These are phyloP conservation scores for Vachellia collinsii DNA, from an alignment of 306 rosid genomes.

Conservation along the genomic window DNA sequence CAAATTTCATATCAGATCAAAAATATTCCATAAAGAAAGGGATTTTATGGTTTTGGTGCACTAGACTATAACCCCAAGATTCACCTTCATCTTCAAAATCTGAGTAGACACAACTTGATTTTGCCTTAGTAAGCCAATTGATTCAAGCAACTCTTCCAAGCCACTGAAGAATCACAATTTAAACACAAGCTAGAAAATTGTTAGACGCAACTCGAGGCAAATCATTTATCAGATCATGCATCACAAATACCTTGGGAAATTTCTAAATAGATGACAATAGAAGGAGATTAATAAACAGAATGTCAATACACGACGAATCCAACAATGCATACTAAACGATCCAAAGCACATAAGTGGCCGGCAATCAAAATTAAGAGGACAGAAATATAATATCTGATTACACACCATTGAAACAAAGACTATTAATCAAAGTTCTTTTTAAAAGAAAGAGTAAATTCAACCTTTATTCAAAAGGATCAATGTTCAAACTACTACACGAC, in stretches of 20 bases:
- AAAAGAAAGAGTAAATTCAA: not conserved
- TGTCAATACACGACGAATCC: not conserved
- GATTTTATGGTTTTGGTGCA: slow-evolving; percentile 18
- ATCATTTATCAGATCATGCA: not conserved
- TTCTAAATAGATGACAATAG: not conserved
- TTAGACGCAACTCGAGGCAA: not conserved
- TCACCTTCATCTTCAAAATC: not conserved
- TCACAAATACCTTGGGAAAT: not conserved
- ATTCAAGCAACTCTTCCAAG: not conserved
- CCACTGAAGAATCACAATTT: not conserved
- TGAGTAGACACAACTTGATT: not conserved
- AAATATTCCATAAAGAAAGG: slow-evolving; percentile 8
- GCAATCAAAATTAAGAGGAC: not conserved
- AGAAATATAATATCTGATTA: not conserved
- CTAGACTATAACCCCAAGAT: slow-evolving; percentile 22
- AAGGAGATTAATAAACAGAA: not conserved
- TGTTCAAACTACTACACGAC: not conserved
- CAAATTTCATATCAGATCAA: slow-evolving; percentile 44
- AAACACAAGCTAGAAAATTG: not conserved
- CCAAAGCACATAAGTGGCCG: not conserved
- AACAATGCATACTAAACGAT: not conserved
- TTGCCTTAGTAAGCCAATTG: not conserved
- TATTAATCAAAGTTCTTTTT: not conserved
- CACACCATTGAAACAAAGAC: not conserved
- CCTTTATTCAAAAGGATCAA: not conserved